Evolutionary conservation across 2,329 filamentous ascomycete genomes (phyloP), one percentile per base, ranked within the genome.

Genomic region (Xylaria sp.): DNA sequence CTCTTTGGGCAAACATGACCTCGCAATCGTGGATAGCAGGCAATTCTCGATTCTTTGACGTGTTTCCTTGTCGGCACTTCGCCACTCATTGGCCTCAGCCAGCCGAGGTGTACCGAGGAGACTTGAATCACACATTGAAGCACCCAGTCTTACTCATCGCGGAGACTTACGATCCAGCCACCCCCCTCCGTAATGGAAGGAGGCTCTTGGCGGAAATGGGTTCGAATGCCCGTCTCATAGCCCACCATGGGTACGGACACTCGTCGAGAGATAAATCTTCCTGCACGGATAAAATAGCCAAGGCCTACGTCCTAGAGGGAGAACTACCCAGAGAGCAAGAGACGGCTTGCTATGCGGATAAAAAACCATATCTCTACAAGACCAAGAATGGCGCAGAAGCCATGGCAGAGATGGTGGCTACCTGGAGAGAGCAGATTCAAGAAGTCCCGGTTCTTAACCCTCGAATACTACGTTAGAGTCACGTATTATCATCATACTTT

Each of bases 181-280:
- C 85, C 7, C 84, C 84, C 4, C 73, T 86, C 52, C 80, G 83
- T 5, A 86, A 86, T 65, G 84, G 84, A 0, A 76, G 83, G 13
- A 76, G 84, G 32, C 77, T 86, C 2, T 65, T 82, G 20, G 60
- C 71, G 0, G 84, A 84, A 63, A 85, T 86, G 84, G 84, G 84
- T 0, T 63, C 73, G 8, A 86, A 86, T 64, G 84, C 84, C n/a
- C 73, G 84, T 6, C 75, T 86, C 20, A 77, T 86, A 41, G 83
- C 76, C 5, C 85, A 86, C 65, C 84, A 86, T 65, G 84, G 84
- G 4, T 86, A 85, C 58, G 84, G 84, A 0, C 84, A 86, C 67
- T 80, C 82, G 13, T 84, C 82, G 3, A 75, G 79, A n/a, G 83
- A 86, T 61, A 76, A 71, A 44, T 85, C 84, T 1, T 75, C 75